phyloP scores from a whole-genome alignment of 2,329 filamentous ascomycete genomes.

The Endoconidiophora polonica region DNA sequence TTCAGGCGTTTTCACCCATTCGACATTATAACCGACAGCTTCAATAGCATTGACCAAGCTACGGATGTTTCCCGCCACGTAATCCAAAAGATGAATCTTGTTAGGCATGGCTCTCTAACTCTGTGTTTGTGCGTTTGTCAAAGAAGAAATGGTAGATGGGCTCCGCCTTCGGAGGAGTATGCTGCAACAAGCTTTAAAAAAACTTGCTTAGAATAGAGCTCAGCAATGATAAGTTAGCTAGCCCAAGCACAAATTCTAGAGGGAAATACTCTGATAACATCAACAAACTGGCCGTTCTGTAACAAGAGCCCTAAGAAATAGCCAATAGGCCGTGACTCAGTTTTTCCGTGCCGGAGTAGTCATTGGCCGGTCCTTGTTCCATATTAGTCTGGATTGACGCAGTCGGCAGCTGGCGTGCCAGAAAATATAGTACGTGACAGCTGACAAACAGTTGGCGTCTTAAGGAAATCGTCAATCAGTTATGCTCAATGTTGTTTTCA shows the following conservation, averaged over 20 bases:
- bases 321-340: neutral
- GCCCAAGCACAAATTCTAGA: too few relatives aligned
- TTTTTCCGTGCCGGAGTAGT: neutral
- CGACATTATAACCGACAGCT: conserved; percentile 79
- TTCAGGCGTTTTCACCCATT: conserved; percentile 75
- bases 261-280: too few relatives aligned
- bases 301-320: neutral
- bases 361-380: too few relatives aligned
- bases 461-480: neutral
- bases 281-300: neutral
- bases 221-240: too few relatives aligned
- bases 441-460: neutral
- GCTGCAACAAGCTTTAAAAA: neutral
- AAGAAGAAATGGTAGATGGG: neutral
- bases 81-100: conserved; percentile 64
- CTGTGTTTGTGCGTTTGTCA: neutral
- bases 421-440: neutral
- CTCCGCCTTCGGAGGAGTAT: conserved; percentile 10
- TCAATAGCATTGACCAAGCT: conserved; percentile 96
- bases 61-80: conserved; percentile 90
- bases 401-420: neutral
- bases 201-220: too few relatives aligned
- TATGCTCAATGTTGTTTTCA: too few relatives aligned
- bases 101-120: conserved; percentile 37
- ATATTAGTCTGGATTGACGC: neutral